Conservation (phyloP, 2,329 filamentous ascomycete species). For the Diaporthe eres region DNA sequence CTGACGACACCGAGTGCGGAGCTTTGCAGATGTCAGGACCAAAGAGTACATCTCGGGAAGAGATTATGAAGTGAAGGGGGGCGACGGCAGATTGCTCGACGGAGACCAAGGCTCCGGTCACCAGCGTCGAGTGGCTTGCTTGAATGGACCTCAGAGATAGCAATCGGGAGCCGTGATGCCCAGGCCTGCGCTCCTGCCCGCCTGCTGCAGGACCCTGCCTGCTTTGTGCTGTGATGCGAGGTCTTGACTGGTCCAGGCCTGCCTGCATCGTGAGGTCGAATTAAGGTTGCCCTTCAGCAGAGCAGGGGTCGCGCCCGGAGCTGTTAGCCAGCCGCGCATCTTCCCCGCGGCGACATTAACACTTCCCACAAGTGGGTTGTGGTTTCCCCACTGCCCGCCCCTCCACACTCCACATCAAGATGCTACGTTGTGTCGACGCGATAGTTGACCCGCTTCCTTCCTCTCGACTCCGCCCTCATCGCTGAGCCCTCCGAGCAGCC, state of each 20-base stretch:
- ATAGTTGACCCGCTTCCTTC: neutral
- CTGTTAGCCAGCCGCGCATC: constrained; percentile 22
- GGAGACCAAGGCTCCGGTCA: neutral
- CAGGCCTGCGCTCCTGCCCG: neutral
- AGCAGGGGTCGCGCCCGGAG: neutral
- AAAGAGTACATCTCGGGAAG: no score
- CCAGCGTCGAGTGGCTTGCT: neutral
- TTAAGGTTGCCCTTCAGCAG: constrained; percentile 21
- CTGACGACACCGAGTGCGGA: neutral
- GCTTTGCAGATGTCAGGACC: neutral
- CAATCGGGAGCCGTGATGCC: neutral
- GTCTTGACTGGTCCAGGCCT: neutral
- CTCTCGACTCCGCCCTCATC: neutral
- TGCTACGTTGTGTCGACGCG: neutral
- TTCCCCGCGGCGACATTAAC: neutral
- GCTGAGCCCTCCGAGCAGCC: neutral
- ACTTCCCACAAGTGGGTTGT: neutral
- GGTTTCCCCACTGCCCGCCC: neutral
- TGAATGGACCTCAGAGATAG: neutral
- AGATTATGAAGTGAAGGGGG: neutral
- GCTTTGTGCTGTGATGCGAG: neutral
- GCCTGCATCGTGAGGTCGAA: constrained; percentile 21
- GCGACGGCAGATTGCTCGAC: neutral
- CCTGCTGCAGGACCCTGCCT: neutral
- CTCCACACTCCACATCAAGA: constrained; percentile 1